phyloP scores from a whole-genome alignment of 495 filamentous ascomycete genomes.

The Penicillium robsamsonii region DNA sequence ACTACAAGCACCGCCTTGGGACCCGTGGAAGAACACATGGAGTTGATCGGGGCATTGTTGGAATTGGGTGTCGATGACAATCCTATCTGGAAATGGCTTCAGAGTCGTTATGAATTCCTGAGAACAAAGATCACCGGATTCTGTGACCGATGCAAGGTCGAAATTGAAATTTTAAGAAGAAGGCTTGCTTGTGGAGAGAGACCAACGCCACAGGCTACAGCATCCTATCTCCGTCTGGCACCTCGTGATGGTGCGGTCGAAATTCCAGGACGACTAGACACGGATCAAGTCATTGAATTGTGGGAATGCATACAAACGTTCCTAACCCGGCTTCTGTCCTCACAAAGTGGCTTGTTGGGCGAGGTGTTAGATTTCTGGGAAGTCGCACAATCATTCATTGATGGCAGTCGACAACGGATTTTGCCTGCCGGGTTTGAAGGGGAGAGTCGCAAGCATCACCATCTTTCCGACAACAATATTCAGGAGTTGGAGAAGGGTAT shows the following conservation, averaged over 20 bases:
- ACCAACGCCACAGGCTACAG: conserved; percentile 64
- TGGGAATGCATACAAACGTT: conserved; percentile 82
- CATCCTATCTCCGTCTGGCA: conserved; percentile 69
- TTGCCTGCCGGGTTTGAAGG: conserved; percentile 83
- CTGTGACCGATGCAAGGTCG: conserved; percentile 78
- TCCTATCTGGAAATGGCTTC: conserved; percentile 91
- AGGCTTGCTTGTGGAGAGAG: conserved; percentile 71
- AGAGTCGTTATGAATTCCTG: conserved; percentile 82
- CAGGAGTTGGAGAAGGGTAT: conserved; percentile 72
- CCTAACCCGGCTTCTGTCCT: conserved; percentile 65
- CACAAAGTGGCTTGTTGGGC: conserved; percentile 73
- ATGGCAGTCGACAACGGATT: conserved; percentile 75
- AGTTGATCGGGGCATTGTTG: conserved; percentile 79
- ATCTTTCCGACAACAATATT: conserved; percentile 68
- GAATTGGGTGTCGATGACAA: conserved; percentile 94
- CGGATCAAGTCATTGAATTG: conserved; percentile 73
- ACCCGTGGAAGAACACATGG: conserved; percentile 79
- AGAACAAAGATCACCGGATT: conserved; percentile 76
- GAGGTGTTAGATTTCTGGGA: conserved; percentile 95
- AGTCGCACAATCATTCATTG: conserved; percentile 83
- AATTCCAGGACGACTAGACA: conserved; percentile 61
- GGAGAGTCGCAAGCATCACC: conserved; percentile 78
- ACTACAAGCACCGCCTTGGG: conserved; percentile 39
- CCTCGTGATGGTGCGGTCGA: conserved; percentile 58
- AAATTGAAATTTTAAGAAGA: conserved; percentile 86